These are phyloP conservation scores for Mycena olivaceomarginata DNA, from an alignment of 768 basidiomycete species.

Conservation along the genomic window DNA sequence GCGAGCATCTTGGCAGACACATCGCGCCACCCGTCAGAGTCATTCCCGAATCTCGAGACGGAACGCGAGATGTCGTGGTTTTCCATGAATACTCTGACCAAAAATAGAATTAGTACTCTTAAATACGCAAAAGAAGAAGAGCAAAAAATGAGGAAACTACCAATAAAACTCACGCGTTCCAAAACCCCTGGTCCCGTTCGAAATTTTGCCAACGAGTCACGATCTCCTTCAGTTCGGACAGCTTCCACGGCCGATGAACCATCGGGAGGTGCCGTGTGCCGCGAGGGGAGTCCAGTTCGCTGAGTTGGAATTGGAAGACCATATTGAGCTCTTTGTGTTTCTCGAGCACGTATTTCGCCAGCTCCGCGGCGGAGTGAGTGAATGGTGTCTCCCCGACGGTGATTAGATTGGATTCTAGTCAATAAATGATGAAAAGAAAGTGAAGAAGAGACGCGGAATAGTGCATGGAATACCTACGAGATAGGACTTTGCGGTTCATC, in stretches of 20 bases:
- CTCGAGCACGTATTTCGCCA: constrained; percentile 72
- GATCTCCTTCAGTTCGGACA: constrained; percentile 71
- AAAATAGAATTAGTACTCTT: not conserved
- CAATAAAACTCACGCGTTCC: constrained; percentile 73
- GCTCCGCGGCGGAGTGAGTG: constrained; percentile 69
- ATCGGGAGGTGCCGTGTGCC: constrained; percentile 61
- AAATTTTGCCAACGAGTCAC: constrained; percentile 73
- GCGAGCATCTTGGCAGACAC: constrained; percentile 81
- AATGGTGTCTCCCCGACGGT: constrained; percentile 81
- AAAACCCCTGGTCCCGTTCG: constrained; percentile 75
- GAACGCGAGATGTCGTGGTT: constrained; percentile 82
- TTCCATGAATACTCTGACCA: constrained; percentile 74
- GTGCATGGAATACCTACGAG: constrained; percentile 62
- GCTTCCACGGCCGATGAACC: constrained; percentile 66
- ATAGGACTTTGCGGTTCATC: constrained; percentile 79
- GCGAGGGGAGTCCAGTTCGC: constrained; percentile 73
- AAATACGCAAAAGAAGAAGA: constrained; percentile 10
- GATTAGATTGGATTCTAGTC: constrained; percentile 71
- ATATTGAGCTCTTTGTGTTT: constrained; percentile 77
- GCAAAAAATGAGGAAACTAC: constrained; percentile 15
- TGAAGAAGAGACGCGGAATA: not conserved
- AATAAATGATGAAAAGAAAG: constrained; percentile 18
- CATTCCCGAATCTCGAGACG: constrained; percentile 82
- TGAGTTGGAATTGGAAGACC: constrained; percentile 80
- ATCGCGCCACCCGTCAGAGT: constrained; percentile 73